Base-by-base conservation (phyloP, 179 eudicot species). In the Vitellaria paradoxa region DNA sequence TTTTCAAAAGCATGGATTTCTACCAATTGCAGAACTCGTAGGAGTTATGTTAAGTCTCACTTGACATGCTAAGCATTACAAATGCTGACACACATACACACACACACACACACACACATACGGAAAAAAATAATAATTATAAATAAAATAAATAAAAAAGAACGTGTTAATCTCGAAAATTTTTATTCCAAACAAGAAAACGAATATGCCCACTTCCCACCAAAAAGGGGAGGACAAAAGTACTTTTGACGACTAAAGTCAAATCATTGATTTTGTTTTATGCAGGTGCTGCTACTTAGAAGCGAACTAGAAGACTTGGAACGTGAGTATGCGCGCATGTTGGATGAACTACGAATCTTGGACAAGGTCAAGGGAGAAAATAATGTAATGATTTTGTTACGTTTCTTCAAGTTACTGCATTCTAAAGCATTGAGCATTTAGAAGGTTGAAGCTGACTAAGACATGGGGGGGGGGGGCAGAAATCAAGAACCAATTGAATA, bases 351-450 rank as follows among this genome's bases (percentile, higher is more conserved):
- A 69, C 80, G 80, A 63, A 65, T 84, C 23, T 80, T 91, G 82
- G 90, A 89, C 67, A 81, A 65, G 42, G 79, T 84, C 62, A 91
- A 90, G 80, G 70, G 78, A 57, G 97, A 93, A 78, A 89, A 81
- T 9, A 74, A 79, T 75, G 89, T 84, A 86, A 83, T 76, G 61
- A 45, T 42, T 59, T 65, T 13, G 2, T 76, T 30, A 30, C 2
- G 2, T 59, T 6, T 18, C 21, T 20, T 57, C 21, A 6, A 50
- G 15, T 53, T 23, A 50, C 23, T 23, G 57, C 76, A 17, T 15
- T 50, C 9, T 46, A 21, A 46, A 47, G 30, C 49, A 4, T 49
- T 17, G n/a, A 46, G 72, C 24, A 68, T 68, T 68, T 68, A n/a
- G 6, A 67, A 15, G 18, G n/a, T 47, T 24, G 18, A 45, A 37